phyloP scores from a whole-genome alignment of 2,329 filamentous ascomycete species.

The Aotearoamyces nothofagi region DNA sequence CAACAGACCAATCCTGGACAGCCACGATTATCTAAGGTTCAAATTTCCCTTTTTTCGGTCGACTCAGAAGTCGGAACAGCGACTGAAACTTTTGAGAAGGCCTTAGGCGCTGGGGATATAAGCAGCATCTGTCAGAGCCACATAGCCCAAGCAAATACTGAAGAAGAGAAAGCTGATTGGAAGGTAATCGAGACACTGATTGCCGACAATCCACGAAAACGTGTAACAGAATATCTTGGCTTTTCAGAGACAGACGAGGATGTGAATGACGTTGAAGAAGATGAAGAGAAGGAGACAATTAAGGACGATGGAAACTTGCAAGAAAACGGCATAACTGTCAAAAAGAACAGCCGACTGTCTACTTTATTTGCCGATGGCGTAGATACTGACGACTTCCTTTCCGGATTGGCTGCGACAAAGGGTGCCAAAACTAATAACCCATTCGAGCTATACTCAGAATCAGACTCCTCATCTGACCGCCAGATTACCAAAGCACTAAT shows the following conservation, averaged over 20 bases:
- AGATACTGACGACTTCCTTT: constrained; percentile 75
- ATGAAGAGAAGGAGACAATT: constrained; percentile 28
- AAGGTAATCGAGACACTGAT: constrained; percentile 82
- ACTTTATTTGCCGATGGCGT: constrained; percentile 67
- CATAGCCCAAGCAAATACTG: constrained; percentile 57
- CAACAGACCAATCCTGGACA: constrained; percentile 44
- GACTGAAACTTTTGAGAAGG: constrained; percentile 75
- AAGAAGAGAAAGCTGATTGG: constrained; percentile 95
- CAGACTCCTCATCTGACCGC: constrained; percentile 74
- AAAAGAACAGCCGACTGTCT: constrained; percentile 48
- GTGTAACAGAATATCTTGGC: constrained; percentile 81
- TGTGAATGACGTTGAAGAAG: constrained; percentile 26
- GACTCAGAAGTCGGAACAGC: constrained; percentile 74
- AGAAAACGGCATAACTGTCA: constrained; percentile 27
- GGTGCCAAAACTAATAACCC: constrained; percentile 87
- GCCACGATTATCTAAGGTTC: constrained; percentile 56
- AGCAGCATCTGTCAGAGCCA: constrained; percentile 66
- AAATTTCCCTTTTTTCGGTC: constrained; percentile 76
- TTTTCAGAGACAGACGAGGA: constrained; percentile 48
- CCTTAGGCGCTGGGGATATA: constrained; percentile 65
- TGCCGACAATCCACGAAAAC: constrained; percentile 69
- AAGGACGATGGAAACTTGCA: constrained; percentile 27
- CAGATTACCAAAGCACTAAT: constrained; percentile 77
- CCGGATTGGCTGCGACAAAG: constrained; percentile 73
- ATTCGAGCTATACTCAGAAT: constrained; percentile 75